Base-by-base conservation (phyloP, 1,284 basidiomycete genomes). In the Irpex rosettiformis region DNA sequence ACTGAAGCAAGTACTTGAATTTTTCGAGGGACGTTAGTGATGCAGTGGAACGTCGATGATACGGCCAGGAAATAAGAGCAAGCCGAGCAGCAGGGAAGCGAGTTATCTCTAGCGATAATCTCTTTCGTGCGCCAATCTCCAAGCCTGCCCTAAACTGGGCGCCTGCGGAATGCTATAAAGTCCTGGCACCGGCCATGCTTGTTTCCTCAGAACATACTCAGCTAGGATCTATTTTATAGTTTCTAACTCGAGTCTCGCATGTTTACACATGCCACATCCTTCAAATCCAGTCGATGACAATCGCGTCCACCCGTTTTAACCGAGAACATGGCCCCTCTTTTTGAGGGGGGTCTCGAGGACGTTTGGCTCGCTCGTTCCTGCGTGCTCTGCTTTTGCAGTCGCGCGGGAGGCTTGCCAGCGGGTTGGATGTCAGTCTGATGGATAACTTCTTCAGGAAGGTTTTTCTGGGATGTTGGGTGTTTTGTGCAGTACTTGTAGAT, bases 211-310 rank as follows among this genome's bases (percentile, higher is more conserved):
- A 89, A 88, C 88, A 89, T 89, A 89, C 88, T 90, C 87, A 87
- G 79, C 80, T 82, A 89, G 88, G 88, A 89, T 90, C 88, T 90
- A 81, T 90, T 89, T 81, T 85, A 89, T 86, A 89, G 87, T 84
- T 86, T 86, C 88, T 89, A 86, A 89, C 88, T 87, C 85, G 80
- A 87, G 85, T 89, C 85, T 87, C 84, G 87, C 87, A 88, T 88
- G 86, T 89, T 87, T 88, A 88, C 79, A 81, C 84, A 85, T 89
- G 87, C 86, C 86, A 74, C 83, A 84, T 83, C 79, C 81, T 87
- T 87, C 81, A 83, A 79, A 82, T 89, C 84, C 87, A 86, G 77
- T 86, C 79, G 87, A 89, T 89, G 87, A 89, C 77, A 74, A 73
- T 63, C 68, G 80, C 85, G 79, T 79, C 81, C 80, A 66, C 85